A percentile compares a stretch with the other conserved stretches of the same genome.
Conservation (phyloP, 306 rosid species). For the Prinsepia uniflora region DNA sequence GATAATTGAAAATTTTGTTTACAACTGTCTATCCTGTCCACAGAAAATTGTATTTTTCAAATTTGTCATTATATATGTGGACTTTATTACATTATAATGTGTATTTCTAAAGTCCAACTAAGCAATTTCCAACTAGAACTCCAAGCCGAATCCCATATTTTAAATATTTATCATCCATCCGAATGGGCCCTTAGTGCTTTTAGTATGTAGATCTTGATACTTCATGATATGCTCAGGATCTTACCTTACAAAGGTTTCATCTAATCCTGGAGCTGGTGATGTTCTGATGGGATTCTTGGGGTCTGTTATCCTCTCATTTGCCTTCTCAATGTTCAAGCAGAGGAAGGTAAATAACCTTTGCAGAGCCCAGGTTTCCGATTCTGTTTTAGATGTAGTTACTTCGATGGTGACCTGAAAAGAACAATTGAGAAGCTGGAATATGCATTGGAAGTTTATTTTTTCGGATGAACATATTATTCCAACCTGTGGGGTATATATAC, state of each 20-base stretch:
- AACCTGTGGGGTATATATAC: not conserved
- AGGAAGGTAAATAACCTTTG: conserved; percentile 58
- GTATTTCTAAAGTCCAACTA: too few relatives aligned
- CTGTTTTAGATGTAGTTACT: not conserved
- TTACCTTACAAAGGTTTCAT: conserved; percentile 74
- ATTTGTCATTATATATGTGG: too few relatives aligned
- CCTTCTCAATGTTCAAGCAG: conserved; percentile 97
- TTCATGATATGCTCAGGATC: conserved; percentile 41
- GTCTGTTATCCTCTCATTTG: conserved; percentile 90
- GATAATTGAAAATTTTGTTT: too few relatives aligned
- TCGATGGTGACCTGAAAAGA: not conserved
- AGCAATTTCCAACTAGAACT: too few relatives aligned
- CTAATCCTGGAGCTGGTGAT: conserved; percentile 96
- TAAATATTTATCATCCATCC: too few relatives aligned
- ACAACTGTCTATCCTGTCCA: too few relatives aligned
- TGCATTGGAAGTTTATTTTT: conserved; percentile 1
- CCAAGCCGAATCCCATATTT: too few relatives aligned
- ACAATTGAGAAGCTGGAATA: not conserved
- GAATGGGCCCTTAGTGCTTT: not conserved
- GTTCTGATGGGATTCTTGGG: conserved; percentile 95
- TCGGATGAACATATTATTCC: not conserved
- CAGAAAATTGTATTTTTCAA: too few relatives aligned
- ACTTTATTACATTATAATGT: too few relatives aligned
- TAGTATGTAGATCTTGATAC: conserved; percentile 11
- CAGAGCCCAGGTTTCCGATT: not conserved